Percentiles rank a stretch among this genome's conserved stretches.
Conservation (phyloP, 2,329 filamentous ascomycete genomes). For the Penicillium sp. region DNA sequence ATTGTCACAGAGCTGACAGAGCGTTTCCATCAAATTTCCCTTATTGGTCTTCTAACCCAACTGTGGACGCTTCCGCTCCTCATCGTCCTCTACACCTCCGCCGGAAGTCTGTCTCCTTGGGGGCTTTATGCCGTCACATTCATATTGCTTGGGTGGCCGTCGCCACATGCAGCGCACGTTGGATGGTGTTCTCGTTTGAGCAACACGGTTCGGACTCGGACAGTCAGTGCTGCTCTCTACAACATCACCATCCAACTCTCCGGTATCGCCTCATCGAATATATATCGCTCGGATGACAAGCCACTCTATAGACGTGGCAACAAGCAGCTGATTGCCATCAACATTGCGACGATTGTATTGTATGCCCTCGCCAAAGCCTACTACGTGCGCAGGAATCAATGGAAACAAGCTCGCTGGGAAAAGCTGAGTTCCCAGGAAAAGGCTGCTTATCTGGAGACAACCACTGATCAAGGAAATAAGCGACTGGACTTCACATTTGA, state of each 20-base stretch:
- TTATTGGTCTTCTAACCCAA: conserved; percentile 50
- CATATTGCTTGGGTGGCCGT: conserved; percentile 13
- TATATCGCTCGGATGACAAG: conserved; percentile 56
- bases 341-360: conserved; percentile 50
- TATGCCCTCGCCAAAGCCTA: conserved; percentile 45
- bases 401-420: conserved; percentile 44
- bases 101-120: conserved; percentile 43
- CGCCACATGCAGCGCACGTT: conserved; percentile 49
- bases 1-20: conserved; percentile 30
- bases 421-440: conserved; percentile 50
- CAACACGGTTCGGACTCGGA: conserved; percentile 52
- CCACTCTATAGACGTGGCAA: conserved; percentile 49
- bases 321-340: conserved; percentile 50
- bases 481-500: conserved; percentile 58
- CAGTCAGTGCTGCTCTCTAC: conserved; percentile 53
- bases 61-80: conserved; percentile 56
- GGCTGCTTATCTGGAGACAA: conserved; percentile 52
- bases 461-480: conserved; percentile 56
- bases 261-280: conserved; percentile 49
- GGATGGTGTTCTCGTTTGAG: conserved; percentile 52
- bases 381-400: conserved; percentile 34
- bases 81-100: conserved; percentile 44
- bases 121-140: conserved; percentile 43
- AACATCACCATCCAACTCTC: conserved; percentile 49
- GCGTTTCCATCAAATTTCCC: conserved; percentile 46